These are phyloP conservation scores for Bruguiera gymnorhiza DNA, from an alignment of 345 rosid species.

Conservation along the genomic window DNA sequence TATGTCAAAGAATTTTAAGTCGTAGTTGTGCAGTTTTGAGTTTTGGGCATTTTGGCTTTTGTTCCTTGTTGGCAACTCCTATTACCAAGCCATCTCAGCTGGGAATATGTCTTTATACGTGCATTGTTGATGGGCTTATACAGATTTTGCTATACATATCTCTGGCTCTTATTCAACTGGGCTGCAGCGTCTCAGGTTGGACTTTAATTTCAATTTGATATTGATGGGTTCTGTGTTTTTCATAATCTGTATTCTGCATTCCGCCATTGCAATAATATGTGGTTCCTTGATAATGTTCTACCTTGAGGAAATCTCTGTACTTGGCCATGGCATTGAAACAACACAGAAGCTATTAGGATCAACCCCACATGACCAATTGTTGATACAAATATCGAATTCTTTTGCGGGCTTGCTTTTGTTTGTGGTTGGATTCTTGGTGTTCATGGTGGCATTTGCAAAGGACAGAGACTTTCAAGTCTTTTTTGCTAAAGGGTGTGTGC, in stretches of 20 bases:
- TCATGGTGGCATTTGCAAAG: conserved; percentile 47
- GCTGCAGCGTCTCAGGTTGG: too few relatives aligned
- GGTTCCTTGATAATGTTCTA: conserved; percentile 44
- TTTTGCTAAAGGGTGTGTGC: conserved; percentile 43
- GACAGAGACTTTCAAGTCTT: conserved; percentile 36
- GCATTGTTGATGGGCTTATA: conserved; percentile 20
- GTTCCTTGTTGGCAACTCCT: too few relatives aligned
- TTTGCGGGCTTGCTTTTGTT: conserved; percentile 44
- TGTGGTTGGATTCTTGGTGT: conserved; percentile 34
- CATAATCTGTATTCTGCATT: conserved; percentile 39
- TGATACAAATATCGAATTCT: conserved; percentile 41
- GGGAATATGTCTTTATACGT: neutral
- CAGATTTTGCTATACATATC: conserved; percentile 22
- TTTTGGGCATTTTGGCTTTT: too few relatives aligned
- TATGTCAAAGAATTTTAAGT: too few relatives aligned
- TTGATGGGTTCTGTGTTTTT: conserved; percentile 30
- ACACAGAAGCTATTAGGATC: conserved; percentile 39
- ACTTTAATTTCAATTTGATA: too few relatives aligned
- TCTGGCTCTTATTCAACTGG: too few relatives aligned
- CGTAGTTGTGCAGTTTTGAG: too few relatives aligned
- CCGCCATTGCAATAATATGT: conserved; percentile 28
- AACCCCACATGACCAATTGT: conserved; percentile 37
- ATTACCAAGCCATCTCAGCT: too few relatives aligned
- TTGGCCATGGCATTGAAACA: conserved; percentile 39
- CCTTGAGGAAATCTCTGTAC: conserved; percentile 31